Base-by-base conservation (phyloP, 129 eudicot genomes). In the Artemisia argyi region DNA sequence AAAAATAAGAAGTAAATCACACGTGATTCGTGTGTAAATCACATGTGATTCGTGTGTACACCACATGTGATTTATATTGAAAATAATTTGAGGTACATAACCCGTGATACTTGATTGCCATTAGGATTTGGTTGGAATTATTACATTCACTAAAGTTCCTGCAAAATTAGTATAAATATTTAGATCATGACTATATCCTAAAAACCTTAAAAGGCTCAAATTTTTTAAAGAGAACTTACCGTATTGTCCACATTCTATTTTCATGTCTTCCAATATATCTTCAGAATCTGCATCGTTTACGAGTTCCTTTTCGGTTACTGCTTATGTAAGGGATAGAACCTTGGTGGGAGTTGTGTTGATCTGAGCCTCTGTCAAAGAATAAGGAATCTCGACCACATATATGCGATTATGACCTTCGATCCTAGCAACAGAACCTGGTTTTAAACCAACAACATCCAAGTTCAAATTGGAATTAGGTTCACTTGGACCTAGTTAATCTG, bases 231-330 rank as follows among this genome's bases (percentile, higher is more conserved):
- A 22, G 17, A 71, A n/a, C 62, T 84, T 80, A 94, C 97, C 99
- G 49, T 88, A 95, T 76, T 86, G 90, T 70, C 80, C 94, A 35
- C 99, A 91, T 79, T 95, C 97, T 30, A 56, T 19, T 81, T 73
- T 90, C 99, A 95, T 90, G 84, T 95, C 97, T 54, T 84, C 96
- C 79, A 95, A 26, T 67, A 90, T n/a, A n/a, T n/a, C n/a, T n/a
- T n/a, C n/a, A 70, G 80, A 95, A 75, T 90, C 91, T 35, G 86
- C 94, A 53, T 95, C 97, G 20, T 90, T 92, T 74, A 71, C 80
- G 32, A 95, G 96, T 77, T 90, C 97, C 12, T 95, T 96, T 54
- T 80, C 80, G 28, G 60, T 79, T 61, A 95, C 97, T 78, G 78
- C 91, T 58, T 95, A 78, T 20, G 24, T 22, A 22, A 22, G 24